A percentile compares a stretch with the other conserved stretches of the same genome.
Evolutionary conservation across 306 rosid genomes (phyloP).

Genomic region (Dalbergia cochinchinensis): DNA sequence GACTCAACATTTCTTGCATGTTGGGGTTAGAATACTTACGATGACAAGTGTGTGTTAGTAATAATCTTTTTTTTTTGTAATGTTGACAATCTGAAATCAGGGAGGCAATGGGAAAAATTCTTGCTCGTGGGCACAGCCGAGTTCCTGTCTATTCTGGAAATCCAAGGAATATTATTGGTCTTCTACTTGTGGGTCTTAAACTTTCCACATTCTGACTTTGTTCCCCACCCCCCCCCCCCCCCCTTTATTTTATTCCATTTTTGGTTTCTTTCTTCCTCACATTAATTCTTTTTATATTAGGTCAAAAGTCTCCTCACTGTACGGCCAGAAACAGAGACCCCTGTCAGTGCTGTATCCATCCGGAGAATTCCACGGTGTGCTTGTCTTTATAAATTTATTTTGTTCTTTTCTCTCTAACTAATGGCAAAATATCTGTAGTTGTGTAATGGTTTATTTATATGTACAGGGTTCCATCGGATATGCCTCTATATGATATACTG

Average conservation of each 20-base stretch:
- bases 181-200: constrained; percentile 72
- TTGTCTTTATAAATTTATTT: constrained; percentile 37
- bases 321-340: constrained; percentile 97
- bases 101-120: constrained; percentile 98
- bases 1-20: constrained; percentile 8
- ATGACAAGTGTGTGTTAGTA: not conserved
- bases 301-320: constrained; percentile 97
- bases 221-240: not conserved
- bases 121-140: constrained; percentile 98
- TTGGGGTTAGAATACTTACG: constrained; percentile 10
- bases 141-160: constrained; percentile 98
- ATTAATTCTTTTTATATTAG: constrained; percentile 51
- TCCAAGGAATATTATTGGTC: constrained; percentile 90
- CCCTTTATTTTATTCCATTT: constrained; percentile 1
- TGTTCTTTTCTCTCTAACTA: constrained; percentile 20
- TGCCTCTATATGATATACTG: constrained; percentile 97
- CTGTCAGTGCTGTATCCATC: constrained; percentile 96
- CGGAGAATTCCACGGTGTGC: constrained; percentile 91
- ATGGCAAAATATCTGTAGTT: constrained; percentile 38
- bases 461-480: constrained; percentile 93
- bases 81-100: constrained; percentile 56
- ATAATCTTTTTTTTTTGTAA: not conserved
- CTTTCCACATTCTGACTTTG: constrained; percentile 27
- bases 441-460: constrained; percentile 46
- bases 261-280: constrained; percentile 33